phyloP scores from a whole-genome alignment of 148 eudicot species.

The Silene latifolia region DNA sequence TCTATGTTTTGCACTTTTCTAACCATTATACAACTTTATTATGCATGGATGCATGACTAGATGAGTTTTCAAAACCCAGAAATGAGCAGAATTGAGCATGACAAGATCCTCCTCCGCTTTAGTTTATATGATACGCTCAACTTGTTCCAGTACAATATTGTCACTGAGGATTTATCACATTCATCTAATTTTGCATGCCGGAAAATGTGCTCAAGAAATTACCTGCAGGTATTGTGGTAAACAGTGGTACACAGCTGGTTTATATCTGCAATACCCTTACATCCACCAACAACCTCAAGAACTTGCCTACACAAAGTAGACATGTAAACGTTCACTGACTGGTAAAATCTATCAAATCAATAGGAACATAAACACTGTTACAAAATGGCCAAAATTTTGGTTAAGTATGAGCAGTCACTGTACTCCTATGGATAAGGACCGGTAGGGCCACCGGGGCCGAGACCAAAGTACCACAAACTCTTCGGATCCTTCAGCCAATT shows the following conservation, averaged over 20 bases:
- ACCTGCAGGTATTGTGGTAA: conserved; percentile 99
- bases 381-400: too few relatives aligned
- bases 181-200: not conserved
- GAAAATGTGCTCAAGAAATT: conserved; percentile 10
- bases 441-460: too few relatives aligned
- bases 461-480: too few relatives aligned
- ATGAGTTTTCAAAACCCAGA: not conserved
- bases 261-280: conserved; percentile 70
- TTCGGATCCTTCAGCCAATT: too few relatives aligned
- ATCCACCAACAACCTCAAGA: conserved; percentile 92
- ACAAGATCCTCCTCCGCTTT: not conserved
- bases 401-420: too few relatives aligned
- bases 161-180: not conserved
- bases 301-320: conserved; percentile 66
- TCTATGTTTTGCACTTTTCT: not conserved
- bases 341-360: not conserved
- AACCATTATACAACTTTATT: not conserved
- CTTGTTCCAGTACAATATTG: not conserved
- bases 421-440: too few relatives aligned
- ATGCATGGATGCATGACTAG: not conserved
- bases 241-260: conserved; percentile 64
- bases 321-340: not conserved
- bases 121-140: not conserved
- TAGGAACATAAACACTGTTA: not conserved
- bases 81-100: too few relatives aligned